Base-by-base conservation (phyloP, 768 basidiomycete species). In the Epithele typhae region DNA sequence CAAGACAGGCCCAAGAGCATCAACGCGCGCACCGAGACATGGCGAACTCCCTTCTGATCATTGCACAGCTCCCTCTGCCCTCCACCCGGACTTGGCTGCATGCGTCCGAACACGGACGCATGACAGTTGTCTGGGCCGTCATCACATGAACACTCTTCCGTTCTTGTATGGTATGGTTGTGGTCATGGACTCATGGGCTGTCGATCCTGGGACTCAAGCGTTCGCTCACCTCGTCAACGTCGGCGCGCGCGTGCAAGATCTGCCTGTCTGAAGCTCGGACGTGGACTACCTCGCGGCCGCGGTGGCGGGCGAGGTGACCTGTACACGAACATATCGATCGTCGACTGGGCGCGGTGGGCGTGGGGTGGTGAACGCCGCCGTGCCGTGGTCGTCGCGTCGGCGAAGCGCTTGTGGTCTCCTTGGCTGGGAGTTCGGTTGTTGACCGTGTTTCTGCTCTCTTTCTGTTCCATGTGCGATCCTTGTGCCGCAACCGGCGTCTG, bases 191-290 rank as follows among this genome's bases (percentile, higher is more conserved):
- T 66, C 56, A 43, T 45, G 19, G 50, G 64, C 64, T 64, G 59
- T 68, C 59, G 67, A 64, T 62, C 57, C 38, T 62, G 60, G 68
- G 66, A 64, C 56, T 59, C 58, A 53, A 63, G 62, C 34, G 61
- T 65, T 60, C 65, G 63, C 69, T 67, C 67, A 53, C 53, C 51
- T 50, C 53, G 65, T 65, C 54, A 55, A 63, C 66, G 64, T 58
- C 61, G 55, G 51, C 64, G 70, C 68, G 68, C 67, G 70, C 71
- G 68, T 68, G 72, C 68, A 65, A 69, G 69, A 70, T 70, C 70
- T 67, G 65, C 73, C 76, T 78, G 77, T 76, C 71, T 72, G 57
- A 56, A 62, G 71, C 69, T 72, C 70, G 74, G 73, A 73, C 65
- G 72, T 65, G 65, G 64, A 64, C 66, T 59, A 37, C 43, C 48